phyloP scores from a whole-genome alignment of 2,329 filamentous ascomycete species.

The Helminthosporium solani region DNA sequence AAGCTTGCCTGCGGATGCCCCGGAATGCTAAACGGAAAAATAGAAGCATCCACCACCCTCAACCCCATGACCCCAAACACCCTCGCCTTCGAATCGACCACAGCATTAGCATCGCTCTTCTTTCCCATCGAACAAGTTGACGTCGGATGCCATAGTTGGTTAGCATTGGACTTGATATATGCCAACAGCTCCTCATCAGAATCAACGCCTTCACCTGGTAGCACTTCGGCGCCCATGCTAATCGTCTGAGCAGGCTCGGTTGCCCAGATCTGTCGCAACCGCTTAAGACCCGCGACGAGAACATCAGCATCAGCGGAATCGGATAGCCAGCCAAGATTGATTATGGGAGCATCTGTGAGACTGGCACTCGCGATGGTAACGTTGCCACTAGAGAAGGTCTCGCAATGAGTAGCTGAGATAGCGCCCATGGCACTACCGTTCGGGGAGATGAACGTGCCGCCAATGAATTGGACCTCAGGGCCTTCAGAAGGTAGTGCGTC shows the following conservation, averaged over 20 bases:
- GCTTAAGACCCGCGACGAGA: conserved; percentile 31
- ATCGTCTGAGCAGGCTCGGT: conserved; percentile 14
- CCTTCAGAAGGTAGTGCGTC: conserved; percentile 18
- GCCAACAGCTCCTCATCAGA: conserved; percentile 30
- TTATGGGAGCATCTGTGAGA: conserved; percentile 25
- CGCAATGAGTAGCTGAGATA: conserved; percentile 26
- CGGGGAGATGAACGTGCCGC: neutral
- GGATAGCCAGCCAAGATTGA: conserved; percentile 42
- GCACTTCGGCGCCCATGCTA: conserved; percentile 18
- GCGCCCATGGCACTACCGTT: conserved; percentile 14
- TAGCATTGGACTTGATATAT: conserved; percentile 15
- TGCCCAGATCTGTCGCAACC: conserved; percentile 29
- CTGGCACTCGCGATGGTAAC: conserved; percentile 33
- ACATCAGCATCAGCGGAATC: conserved; percentile 33
- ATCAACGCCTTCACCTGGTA: conserved; percentile 23
- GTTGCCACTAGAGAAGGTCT: conserved; percentile 38
- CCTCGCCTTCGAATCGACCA: conserved; percentile 36
- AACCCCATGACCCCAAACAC: conserved; percentile 37
- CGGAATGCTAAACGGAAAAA: conserved; percentile 29
- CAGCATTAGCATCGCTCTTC: conserved; percentile 31
- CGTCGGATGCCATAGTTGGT: conserved; percentile 26
- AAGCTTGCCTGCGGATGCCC: conserved; percentile 36
- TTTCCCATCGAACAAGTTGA: conserved; percentile 35
- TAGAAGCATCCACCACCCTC: conserved; percentile 40
- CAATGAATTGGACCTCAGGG: conserved; percentile 31